A percentile compares a stretch with the other conserved stretches of the same genome.
Conservation (phyloP, 2,329 filamentous ascomycete species). For the Trichophyton verrucosum region DNA sequence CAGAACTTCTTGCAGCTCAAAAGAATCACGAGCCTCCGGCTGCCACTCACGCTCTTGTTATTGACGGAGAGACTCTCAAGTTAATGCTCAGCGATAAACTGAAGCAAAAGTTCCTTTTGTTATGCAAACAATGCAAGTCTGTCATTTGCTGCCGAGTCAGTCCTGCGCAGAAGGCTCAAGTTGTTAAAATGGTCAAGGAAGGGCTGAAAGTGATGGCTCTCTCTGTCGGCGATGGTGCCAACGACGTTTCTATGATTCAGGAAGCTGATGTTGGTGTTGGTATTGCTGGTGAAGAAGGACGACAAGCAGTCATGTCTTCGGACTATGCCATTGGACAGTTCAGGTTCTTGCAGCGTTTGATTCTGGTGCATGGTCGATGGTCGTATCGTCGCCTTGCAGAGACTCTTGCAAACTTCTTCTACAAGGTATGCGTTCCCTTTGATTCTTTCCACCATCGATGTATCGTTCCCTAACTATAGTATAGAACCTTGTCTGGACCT, state of each 20-base stretch:
- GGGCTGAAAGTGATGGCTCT: slow-evolving; percentile 93
- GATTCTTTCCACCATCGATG: not conserved
- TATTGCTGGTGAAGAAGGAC: slow-evolving; percentile 83
- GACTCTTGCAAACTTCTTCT: slow-evolving; percentile 97
- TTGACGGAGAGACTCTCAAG: slow-evolving; percentile 87
- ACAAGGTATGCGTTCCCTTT: slow-evolving; percentile 51
- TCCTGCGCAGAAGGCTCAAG: slow-evolving; percentile 92
- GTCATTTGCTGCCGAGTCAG: slow-evolving; percentile 96
- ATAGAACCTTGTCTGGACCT: slow-evolving; percentile 92
- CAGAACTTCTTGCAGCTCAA: slow-evolving; percentile 67
- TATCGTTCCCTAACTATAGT: slow-evolving; percentile 17
- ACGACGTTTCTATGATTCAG: slow-evolving; percentile 96
- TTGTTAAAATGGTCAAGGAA: slow-evolving; percentile 88
- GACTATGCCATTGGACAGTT: slow-evolving; percentile 95
- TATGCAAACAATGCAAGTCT: slow-evolving; percentile 94
- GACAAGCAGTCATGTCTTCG: slow-evolving; percentile 89
- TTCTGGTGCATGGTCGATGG: slow-evolving; percentile 87
- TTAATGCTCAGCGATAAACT: slow-evolving; percentile 70
- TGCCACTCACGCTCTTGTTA: slow-evolving; percentile 81
- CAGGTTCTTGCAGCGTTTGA: slow-evolving; percentile 68
- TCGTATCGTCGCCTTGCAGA: slow-evolving; percentile 91
- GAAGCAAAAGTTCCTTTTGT: slow-evolving; percentile 81
- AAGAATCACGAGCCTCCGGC: slow-evolving; percentile 75
- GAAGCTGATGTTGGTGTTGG: slow-evolving; percentile 94
- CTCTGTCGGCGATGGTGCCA: slow-evolving; percentile 84